Evolutionary conservation across 2,329 filamentous ascomycete species (phyloP), one percentile per base, ranked within the genome.

Genomic region (Penicillium sp.): DNA sequence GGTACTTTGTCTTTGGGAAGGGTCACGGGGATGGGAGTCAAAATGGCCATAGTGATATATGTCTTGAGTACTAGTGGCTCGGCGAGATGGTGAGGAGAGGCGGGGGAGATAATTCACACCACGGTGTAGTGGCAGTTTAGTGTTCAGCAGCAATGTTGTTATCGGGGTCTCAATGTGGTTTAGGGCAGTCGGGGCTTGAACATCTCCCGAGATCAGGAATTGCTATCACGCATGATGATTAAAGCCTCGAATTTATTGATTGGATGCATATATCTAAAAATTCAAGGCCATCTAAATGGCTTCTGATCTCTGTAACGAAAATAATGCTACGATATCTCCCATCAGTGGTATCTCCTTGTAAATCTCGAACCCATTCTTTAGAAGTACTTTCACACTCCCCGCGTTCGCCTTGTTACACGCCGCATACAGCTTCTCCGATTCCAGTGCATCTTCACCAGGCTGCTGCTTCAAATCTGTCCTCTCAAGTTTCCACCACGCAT

Each of bases 401-500:
- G 59, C 16, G 51, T 67, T 67, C 8, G 33, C 55, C 24, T 49
- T 61, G 33, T 65, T 63, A 21, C 57, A 62, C 0, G 53, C 61
- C 13, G 64, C 64, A 49, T 58, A 67, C 13, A 67, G 35, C 39
- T 49, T 61, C 49, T 67, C 65, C 10, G 42, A 6, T 21, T 33
- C 19, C 14, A 19, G 3, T 21, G 26, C 29, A 31, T 5, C 47
- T 3, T 11, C 14, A 24, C 3, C 19, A 33, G 8, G 9, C 19
- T 13, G 27, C 4, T 21, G 24, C 29, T 35, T 33, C 27, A 46
- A 4, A 6, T 52, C 45, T 42, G 31, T 54, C n/a, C 62, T 48
- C 19, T 55, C 31, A 7, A 69, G 59, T 5, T 58, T 62, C 65
- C 67, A 69, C 65, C 67, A 70, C 3, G 57, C 58, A 46, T 64